These are phyloP conservation scores for Candida gorgasii DNA, from an alignment of 805 yeast species.

Conservation along the genomic window DNA sequence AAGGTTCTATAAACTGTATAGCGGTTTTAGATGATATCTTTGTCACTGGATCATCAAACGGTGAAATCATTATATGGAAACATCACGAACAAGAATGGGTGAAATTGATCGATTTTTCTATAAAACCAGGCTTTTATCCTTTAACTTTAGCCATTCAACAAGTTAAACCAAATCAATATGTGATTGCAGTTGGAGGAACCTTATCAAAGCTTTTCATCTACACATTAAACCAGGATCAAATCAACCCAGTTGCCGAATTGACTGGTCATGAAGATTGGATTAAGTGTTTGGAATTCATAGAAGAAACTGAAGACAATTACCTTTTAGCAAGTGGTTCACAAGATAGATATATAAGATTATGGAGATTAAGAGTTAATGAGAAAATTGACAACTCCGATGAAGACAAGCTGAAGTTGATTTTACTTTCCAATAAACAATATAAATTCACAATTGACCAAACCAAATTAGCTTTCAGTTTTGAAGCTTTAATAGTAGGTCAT, in stretches of 20 bases:
- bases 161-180: conserved; percentile 32
- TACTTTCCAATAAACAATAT: conserved; percentile 73
- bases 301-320: conserved; percentile 50
- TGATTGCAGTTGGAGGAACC: conserved; percentile 77
- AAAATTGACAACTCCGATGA: conserved; percentile 58
- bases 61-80: conserved; percentile 55
- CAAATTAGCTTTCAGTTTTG: conserved; percentile 68
- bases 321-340: conserved; percentile 88
- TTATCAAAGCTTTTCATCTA: conserved; percentile 54
- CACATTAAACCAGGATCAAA: conserved; percentile 25
- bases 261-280: conserved; percentile 98
- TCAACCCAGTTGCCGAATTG: conserved; percentile 51
- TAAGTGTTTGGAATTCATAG: conserved; percentile 64
- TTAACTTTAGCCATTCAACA: conserved; percentile 34
- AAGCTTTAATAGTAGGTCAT: conserved; percentile 95
- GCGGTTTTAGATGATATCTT: conserved; percentile 46
- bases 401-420: conserved; percentile 49
- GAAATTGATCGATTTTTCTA: conserved; percentile 30
- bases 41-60: conserved; percentile 66
- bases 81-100: conserved; percentile 18
- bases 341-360: conserved; percentile 86
- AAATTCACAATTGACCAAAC: conserved; percentile 45
- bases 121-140: conserved; percentile 49
- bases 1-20: conserved; percentile 55
- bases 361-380: conserved; percentile 70